Evolutionary conservation across 2,329 filamentous ascomycete genomes (phyloP).

Genomic region (Eutypella sp.): DNA sequence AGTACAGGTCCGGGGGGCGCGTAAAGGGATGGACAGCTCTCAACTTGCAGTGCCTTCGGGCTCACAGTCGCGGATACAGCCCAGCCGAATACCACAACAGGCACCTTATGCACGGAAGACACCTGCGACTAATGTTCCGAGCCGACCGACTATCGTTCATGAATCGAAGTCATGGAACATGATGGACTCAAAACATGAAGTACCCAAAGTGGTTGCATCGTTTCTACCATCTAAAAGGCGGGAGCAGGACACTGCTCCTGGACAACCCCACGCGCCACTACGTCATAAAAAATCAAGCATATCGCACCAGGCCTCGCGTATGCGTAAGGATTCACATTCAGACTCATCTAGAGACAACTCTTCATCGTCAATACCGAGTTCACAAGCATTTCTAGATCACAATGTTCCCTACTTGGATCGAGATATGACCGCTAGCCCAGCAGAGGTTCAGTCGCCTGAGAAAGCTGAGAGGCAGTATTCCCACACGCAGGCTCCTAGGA

Average conservation of each 20-base stretch:
- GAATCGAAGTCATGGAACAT: conserved; percentile 40
- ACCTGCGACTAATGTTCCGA: conserved; percentile 10
- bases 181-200: conserved; percentile 26
- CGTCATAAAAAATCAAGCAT: conserved; percentile 46
- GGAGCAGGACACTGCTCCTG: conserved; percentile 27
- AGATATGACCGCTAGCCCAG: conserved; percentile 38
- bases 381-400: conserved; percentile 31
- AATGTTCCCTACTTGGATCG: conserved; percentile 35
- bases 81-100: conserved; percentile 34
- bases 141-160: conserved; percentile 34
- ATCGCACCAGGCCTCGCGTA: conserved; percentile 31
- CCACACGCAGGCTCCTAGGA: conserved; percentile 37
- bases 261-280: conserved; percentile 37
- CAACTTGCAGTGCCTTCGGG: conserved; percentile 12
- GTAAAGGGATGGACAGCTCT: conserved; percentile 21
- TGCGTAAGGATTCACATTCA: conserved; percentile 29
- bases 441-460: conserved; percentile 38
- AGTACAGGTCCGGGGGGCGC: conserved; percentile 17
- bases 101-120: conserved; percentile 22
- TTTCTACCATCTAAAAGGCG: conserved; percentile 29
- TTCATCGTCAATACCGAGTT: conserved; percentile 38
- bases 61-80: conserved; percentile 19
- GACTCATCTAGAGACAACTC: conserved; percentile 35
- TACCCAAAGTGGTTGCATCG: conserved; percentile 24
- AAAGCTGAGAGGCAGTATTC: conserved; percentile 35